Conservation (phyloP, 306 rosid genomes). For the Cajanus cajan region DNA sequence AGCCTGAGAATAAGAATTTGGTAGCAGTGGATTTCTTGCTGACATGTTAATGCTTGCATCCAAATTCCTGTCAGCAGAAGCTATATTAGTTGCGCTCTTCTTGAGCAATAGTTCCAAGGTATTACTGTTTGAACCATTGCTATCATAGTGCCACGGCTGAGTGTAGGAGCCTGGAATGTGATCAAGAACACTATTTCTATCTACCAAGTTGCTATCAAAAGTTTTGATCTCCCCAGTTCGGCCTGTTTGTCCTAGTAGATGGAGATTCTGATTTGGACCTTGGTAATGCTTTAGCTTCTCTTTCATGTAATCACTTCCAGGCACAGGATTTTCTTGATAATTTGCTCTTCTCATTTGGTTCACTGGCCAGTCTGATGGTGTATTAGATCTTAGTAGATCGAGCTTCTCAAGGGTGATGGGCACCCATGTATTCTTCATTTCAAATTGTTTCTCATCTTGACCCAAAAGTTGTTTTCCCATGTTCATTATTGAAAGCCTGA, state of each 20-base stretch:
- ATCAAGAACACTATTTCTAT: slow-evolving; percentile 28
- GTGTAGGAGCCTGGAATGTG: slow-evolving; percentile 35
- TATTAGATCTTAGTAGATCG: slow-evolving; percentile 31
- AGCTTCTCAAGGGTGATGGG: slow-evolving; percentile 58
- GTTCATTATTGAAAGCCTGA: slow-evolving; percentile 44
- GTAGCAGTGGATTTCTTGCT: slow-evolving; percentile 43
- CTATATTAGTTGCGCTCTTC: slow-evolving; percentile 27
- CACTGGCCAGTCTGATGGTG: slow-evolving; percentile 25
- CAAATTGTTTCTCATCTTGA: slow-evolving; percentile 38
- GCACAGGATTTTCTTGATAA: slow-evolving; percentile 31
- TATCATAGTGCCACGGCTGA: slow-evolving; percentile 26
- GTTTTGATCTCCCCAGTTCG: slow-evolving; percentile 25
- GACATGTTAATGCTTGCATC: slow-evolving; percentile 36
- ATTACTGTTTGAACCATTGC: slow-evolving; percentile 31
- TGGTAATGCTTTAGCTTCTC: slow-evolving; percentile 31
- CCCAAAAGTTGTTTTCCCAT: slow-evolving; percentile 34
- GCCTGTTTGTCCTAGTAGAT: slow-evolving; percentile 23
- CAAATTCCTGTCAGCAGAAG: slow-evolving; percentile 34
- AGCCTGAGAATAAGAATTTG: slow-evolving; percentile 32
- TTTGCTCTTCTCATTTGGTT: slow-evolving; percentile 30
- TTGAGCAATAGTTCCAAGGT: slow-evolving; percentile 40
- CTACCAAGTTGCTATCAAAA: slow-evolving; percentile 20
- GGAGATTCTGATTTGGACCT: slow-evolving; percentile 35
- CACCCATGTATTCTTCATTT: slow-evolving; percentile 39
- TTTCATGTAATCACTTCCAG: slow-evolving; percentile 34